Evolutionary conservation across 805 yeast genomes (phyloP).

Genomic region (Kuraishia ogatae): DNA sequence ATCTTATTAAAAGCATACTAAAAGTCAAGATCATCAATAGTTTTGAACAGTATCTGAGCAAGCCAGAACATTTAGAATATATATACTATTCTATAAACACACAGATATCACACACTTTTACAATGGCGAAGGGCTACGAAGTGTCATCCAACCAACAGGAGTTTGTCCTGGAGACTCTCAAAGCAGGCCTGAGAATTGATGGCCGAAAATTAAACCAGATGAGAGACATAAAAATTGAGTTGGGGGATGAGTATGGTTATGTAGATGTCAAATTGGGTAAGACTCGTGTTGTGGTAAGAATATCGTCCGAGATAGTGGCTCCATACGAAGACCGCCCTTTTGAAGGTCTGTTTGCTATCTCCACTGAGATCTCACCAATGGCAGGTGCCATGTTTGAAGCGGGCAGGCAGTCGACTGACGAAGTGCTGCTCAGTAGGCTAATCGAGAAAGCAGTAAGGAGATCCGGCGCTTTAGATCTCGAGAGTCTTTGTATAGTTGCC

Average conservation of each 20-base stretch:
- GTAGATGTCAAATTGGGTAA: conserved; percentile 73
- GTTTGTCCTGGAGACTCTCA: conserved; percentile 56
- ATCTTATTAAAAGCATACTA: too few species aligned
- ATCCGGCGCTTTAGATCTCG: conserved; percentile 86
- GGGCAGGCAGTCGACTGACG: conserved; percentile 67
- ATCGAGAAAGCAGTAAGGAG: conserved; percentile 89
- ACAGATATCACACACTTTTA: too few species aligned
- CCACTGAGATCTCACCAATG: conserved; percentile 85
- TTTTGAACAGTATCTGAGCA: too few species aligned
- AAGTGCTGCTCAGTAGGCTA: conserved; percentile 68
- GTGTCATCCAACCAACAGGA: conserved; percentile 54
- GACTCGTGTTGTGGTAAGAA: conserved; percentile 62
- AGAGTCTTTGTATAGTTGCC: conserved; percentile 81
- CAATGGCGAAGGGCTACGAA: conserved; percentile 25
- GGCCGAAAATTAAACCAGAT: conserved; percentile 57
- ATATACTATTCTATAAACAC: too few species aligned
- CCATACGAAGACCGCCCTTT: conserved; percentile 91
- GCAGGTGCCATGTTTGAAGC: conserved; percentile 81
- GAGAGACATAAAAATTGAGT: conserved; percentile 53
- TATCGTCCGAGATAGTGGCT: conserved; percentile 64
- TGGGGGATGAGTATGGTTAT: conserved; percentile 72
- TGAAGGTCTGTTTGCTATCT: conserved; percentile 80
- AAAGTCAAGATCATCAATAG: too few species aligned
- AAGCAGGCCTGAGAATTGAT: conserved; percentile 55
- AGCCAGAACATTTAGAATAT: too few species aligned